phyloP scores from a whole-genome alignment of 2,329 filamentous ascomycete species.

The Pseudocercospora fijiensis region DNA sequence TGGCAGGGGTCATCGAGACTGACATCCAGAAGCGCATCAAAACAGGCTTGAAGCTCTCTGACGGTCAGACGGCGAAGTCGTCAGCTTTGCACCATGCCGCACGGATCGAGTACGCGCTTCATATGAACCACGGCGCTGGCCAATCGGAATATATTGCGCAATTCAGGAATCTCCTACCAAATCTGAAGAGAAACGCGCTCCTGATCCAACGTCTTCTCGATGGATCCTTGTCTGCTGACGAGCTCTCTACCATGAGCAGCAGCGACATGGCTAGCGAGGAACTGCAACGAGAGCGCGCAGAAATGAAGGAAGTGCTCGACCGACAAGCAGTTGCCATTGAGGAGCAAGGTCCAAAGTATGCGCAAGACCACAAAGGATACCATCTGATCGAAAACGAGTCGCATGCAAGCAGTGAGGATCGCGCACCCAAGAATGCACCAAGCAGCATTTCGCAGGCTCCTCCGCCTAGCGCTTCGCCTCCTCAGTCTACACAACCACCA shows the following conservation, averaged over 20 bases:
- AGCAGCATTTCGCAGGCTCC: constrained; percentile 2
- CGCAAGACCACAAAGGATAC: constrained; percentile 92
- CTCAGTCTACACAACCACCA: constrained; percentile 22
- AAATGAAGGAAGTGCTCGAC: constrained; percentile 74
- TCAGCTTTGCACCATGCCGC: constrained; percentile 70
- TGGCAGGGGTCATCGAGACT: constrained; percentile 68
- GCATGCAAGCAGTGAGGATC: not conserved
- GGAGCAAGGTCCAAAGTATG: constrained; percentile 69
- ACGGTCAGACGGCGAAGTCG: constrained; percentile 62
- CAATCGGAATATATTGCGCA: constrained; percentile 58
- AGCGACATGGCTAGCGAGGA: constrained; percentile 93
- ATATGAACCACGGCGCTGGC: constrained; percentile 55
- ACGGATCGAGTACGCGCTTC: constrained; percentile 72
- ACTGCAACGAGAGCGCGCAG: constrained; percentile 72
- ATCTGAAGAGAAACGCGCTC: constrained; percentile 83
- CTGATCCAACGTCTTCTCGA: constrained; percentile 74
- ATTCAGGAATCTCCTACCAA: constrained; percentile 75
- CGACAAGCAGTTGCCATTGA: constrained; percentile 82
- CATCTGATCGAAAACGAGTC: constrained; percentile 78
- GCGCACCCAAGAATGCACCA: constrained; percentile 4
- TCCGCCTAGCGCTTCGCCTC: constrained; percentile 34
- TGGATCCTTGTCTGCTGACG: constrained; percentile 68
- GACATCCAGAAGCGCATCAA: constrained; percentile 68
- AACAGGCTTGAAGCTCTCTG: constrained; percentile 60
- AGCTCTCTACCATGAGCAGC: constrained; percentile 80